Percentiles rank a stretch among this genome's conserved stretches.
phyloP scores from a whole-genome alignment of 768 basidiomycete genomes.

The Gloeophyllum trabeum region DNA sequence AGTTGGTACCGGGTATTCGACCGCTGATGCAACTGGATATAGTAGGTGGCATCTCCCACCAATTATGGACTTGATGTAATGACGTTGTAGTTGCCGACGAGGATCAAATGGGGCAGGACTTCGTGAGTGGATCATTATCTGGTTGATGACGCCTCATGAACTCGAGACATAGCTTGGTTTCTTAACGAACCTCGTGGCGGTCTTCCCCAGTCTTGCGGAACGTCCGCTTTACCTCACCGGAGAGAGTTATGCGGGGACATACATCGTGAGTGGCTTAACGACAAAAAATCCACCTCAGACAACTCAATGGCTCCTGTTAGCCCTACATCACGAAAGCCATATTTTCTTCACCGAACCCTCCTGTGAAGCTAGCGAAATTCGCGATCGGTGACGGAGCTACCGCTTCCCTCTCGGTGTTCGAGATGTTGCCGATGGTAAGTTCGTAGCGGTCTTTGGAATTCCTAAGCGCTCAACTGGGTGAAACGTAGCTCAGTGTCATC shows the following conservation, averaged over 20 bases:
- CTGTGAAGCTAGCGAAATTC: slow-evolving; percentile 47
- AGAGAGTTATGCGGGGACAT: slow-evolving; percentile 68
- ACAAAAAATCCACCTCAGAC: too few relatives aligned
- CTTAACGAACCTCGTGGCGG: slow-evolving; percentile 56
- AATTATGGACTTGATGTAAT: slow-evolving; percentile 1
- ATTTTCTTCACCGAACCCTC: slow-evolving; percentile 44
- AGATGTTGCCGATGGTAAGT: slow-evolving; percentile 38
- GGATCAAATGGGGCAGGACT: slow-evolving; percentile 50
- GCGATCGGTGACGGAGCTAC: slow-evolving; percentile 55
- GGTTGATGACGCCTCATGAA: slow-evolving; percentile 1
- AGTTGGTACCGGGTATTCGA: slow-evolving; percentile 46
- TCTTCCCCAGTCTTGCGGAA: slow-evolving; percentile 57
- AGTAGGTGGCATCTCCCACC: slow-evolving; percentile 21
- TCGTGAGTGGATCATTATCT: slow-evolving; percentile 19
- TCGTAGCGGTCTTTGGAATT: background rate
- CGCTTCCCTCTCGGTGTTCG: slow-evolving; percentile 31
- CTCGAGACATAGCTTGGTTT: slow-evolving; percentile 48
- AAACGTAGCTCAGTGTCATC: slow-evolving; percentile 37
- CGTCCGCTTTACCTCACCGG: slow-evolving; percentile 62
- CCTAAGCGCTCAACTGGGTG: too few relatives aligned
- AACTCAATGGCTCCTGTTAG: slow-evolving; percentile 20
- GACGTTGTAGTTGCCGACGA: slow-evolving; percentile 36
- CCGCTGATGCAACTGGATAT: slow-evolving; percentile 47
- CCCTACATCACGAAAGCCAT: slow-evolving; percentile 61
- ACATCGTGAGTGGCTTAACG: slow-evolving; percentile 37